Conservation (phyloP, 139 green algal species). For the Coelastrella sp. region DNA sequence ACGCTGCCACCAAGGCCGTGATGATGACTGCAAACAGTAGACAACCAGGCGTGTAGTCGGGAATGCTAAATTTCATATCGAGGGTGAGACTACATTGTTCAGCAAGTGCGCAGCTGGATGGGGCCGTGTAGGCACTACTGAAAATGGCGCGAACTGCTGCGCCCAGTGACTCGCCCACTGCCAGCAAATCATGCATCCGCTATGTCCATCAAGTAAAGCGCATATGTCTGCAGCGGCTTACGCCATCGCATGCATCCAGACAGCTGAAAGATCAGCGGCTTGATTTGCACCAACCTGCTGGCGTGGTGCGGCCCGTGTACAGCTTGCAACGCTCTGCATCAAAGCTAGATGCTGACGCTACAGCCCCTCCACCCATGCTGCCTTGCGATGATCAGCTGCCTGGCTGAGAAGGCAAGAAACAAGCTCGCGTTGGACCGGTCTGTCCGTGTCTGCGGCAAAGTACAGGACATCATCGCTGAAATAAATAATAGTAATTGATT, state of each 20-base stretch:
- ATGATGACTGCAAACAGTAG: slow-evolving; percentile 45
- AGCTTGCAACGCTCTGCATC: slow-evolving; percentile 5
- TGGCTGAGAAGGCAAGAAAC: not conserved
- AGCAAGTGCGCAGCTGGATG: no score
- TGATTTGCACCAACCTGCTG: not conserved
- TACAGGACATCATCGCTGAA: no score
- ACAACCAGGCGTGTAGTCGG: no score
- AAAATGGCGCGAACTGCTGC: not conserved
- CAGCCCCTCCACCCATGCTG: slow-evolving; percentile 41
- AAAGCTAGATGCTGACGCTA: not conserved
- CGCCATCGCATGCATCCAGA: not conserved
- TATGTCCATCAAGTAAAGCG: no score
- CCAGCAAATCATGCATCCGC: no score
- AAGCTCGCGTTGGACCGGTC: not conserved
- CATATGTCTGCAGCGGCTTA: not conserved
- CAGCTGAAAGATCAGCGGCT: not conserved
- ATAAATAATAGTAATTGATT: no score
- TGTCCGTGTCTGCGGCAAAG: no score
- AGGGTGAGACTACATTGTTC: no score
- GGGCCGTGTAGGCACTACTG: no score
- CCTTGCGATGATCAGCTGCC: not conserved
- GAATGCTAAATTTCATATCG: no score
- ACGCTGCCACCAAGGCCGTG: slow-evolving; percentile 53
- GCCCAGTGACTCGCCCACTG: not conserved
- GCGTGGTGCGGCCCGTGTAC: slow-evolving; percentile 20